Conservation (phyloP, 139 green algal genomes). For the Closterium sp. region DNA sequence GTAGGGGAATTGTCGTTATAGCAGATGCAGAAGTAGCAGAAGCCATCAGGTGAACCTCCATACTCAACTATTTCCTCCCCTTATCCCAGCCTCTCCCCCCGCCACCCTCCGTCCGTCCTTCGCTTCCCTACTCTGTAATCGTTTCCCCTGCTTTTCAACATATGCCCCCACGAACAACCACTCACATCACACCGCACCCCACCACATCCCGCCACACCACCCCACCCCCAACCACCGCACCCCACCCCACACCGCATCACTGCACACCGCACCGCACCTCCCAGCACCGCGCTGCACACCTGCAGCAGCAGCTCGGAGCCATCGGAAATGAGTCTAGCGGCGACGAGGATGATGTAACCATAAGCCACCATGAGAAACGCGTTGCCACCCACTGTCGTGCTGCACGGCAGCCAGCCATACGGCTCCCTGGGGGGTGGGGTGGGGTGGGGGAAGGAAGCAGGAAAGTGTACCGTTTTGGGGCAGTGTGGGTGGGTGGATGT, state of each 20-base stretch:
- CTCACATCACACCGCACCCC: too few relatives aligned
- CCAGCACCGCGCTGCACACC: conserved; percentile 13
- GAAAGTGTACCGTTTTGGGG: neutral
- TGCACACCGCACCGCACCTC: too few relatives aligned
- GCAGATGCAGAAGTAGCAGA: too few relatives aligned
- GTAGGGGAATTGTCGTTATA: neutral
- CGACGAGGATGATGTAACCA: conserved; percentile 60
- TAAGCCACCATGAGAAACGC: conserved; percentile 57
- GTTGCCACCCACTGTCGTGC: conserved; percentile 32
- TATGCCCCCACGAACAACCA: too few relatives aligned
- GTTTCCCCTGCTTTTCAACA: too few relatives aligned
- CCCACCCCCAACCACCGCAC: neutral
- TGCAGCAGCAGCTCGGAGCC: conserved; percentile 71
- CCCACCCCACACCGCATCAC: too few relatives aligned
- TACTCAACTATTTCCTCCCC: too few relatives aligned
- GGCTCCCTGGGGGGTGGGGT: conserved; percentile 21
- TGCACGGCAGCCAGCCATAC: conserved; percentile 46
- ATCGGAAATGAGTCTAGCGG: conserved; percentile 63
- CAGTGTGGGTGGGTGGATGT: too few relatives aligned
- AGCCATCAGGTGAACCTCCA: too few relatives aligned
- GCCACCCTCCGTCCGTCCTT: too few relatives aligned
- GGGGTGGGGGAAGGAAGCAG: neutral
- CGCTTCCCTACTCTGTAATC: too few relatives aligned
- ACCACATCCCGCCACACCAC: too few relatives aligned
- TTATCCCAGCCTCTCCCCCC: neutral